A percentile compares a stretch with the other conserved stretches of the same genome.
These are phyloP conservation scores for Croton setiger DNA, from an alignment of 441 rosid species.

Conservation along the genomic window DNA sequence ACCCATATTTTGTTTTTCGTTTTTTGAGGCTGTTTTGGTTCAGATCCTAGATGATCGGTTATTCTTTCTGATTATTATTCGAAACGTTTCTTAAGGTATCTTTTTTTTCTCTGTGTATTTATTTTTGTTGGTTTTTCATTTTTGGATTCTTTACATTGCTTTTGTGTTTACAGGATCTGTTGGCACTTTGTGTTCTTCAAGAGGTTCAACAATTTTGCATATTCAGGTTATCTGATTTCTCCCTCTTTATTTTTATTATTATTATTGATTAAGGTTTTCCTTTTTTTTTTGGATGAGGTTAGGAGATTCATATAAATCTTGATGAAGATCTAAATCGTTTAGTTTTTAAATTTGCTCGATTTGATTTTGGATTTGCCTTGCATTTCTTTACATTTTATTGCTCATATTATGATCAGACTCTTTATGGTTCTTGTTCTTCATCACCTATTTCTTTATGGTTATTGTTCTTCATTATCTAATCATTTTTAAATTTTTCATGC, in stretches of 20 bases:
- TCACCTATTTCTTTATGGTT: background rate
- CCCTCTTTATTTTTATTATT: background rate
- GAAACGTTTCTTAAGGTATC: constrained; percentile 12
- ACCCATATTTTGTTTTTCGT: constrained; percentile 5
- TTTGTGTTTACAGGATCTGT: constrained; percentile 31
- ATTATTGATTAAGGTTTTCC: background rate
- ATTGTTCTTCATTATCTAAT: no score
- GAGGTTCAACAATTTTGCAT: background rate
- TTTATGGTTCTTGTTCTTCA: background rate
- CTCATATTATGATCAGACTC: background rate
- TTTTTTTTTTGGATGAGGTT: background rate
- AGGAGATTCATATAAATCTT: constrained; percentile 6
- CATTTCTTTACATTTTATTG: background rate
- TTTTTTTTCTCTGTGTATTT: background rate
- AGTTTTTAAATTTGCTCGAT: background rate
- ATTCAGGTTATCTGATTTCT: constrained; percentile 27
- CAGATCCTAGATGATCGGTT: constrained; percentile 36
- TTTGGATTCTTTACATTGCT: constrained; percentile 1
- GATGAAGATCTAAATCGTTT: constrained; percentile 20
- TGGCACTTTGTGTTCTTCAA: constrained; percentile 2
- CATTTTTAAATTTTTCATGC: background rate
- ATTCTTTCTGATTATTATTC: constrained; percentile 10
- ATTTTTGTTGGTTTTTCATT: background rate
- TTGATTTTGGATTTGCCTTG: constrained; percentile 8
- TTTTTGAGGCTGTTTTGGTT: constrained; percentile 13